These are phyloP conservation scores for Chaetomium sp. DNA, from an alignment of 2,329 filamentous ascomycete species.

Conservation along the genomic window DNA sequence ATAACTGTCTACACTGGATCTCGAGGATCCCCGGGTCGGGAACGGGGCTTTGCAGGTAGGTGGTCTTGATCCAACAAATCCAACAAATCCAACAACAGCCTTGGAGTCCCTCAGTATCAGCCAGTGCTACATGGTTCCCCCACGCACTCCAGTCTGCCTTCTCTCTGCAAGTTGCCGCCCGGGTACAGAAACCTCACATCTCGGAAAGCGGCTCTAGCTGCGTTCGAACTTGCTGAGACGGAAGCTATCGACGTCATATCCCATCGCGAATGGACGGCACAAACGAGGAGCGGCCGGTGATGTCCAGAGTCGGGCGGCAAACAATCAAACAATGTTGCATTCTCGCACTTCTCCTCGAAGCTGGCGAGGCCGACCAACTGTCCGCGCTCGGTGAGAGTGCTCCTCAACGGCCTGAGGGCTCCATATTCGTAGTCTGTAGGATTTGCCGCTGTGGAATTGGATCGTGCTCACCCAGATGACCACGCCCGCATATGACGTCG, in stretches of 20 bases:
- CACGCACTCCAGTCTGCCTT: too few species aligned
- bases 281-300: not conserved
- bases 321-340: not conserved
- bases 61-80: not conserved
- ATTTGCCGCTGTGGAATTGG: conserved; percentile 9
- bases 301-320: not conserved
- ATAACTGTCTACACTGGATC: not conserved
- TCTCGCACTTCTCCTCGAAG: not conserved
- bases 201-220: not conserved
- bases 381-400: not conserved
- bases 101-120: not conserved
- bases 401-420: not conserved
- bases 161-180: not conserved
- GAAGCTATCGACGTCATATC: conserved; percentile 16
- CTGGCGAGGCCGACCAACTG: not conserved
- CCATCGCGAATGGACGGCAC: not conserved
- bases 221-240: not conserved
- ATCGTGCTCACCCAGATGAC: conserved; percentile 14
- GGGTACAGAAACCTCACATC: not conserved
- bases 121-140: not conserved
- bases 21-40: not conserved
- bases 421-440: not conserved
- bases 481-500: conserved; percentile 11
- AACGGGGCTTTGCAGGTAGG: not conserved
- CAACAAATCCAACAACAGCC: not conserved